Percentiles rank a stretch among this genome's conserved stretches.
These are phyloP conservation scores for Rhodotorula mucilaginosa DNA, from an alignment of 1,284 basidiomycete species.

Conservation along the genomic window DNA sequence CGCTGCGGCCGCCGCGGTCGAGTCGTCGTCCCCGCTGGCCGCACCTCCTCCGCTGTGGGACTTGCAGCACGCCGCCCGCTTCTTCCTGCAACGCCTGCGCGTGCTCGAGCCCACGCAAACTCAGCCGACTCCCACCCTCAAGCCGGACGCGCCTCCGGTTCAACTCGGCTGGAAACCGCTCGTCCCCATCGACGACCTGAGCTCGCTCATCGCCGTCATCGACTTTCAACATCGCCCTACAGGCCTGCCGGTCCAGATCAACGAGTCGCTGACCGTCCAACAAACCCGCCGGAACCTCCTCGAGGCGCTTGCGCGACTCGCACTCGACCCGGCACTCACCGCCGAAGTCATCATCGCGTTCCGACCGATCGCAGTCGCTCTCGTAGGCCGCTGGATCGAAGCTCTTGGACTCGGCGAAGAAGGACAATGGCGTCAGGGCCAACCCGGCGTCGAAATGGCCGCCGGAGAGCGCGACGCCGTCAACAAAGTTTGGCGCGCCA, in stretches of 20 bases:
- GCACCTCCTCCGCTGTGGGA: slow-evolving; percentile 9
- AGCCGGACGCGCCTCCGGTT: slow-evolving; percentile 3
- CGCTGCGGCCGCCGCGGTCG: background rate
- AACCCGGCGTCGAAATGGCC: slow-evolving; percentile 22
- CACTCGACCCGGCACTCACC: slow-evolving; percentile 44
- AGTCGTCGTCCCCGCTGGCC: slow-evolving; percentile 6
- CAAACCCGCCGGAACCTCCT: slow-evolving; percentile 28
- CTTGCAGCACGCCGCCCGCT: slow-evolving; percentile 6
- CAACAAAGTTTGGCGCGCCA: slow-evolving; percentile 36
- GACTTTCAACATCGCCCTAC: slow-evolving; percentile 5
- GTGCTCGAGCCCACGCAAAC: background rate
- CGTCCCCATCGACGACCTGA: slow-evolving; percentile 28
- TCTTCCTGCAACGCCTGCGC: slow-evolving; percentile 16
- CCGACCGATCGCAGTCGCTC: slow-evolving; percentile 46
- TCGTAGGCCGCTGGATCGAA: slow-evolving; percentile 43
- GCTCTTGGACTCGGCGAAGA: slow-evolving; percentile 36
- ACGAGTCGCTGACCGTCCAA: background rate
- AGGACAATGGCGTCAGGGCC: slow-evolving; percentile 12
- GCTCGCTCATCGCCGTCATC: slow-evolving; percentile 23
- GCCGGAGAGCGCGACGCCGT: slow-evolving; percentile 29
- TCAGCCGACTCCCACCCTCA: background rate
- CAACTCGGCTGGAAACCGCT: slow-evolving; percentile 17
- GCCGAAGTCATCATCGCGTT: slow-evolving; percentile 43
- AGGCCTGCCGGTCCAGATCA: slow-evolving; percentile 11
- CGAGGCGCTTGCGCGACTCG: slow-evolving; percentile 42